phyloP scores from a whole-genome alignment of 306 rosid genomes.

The Luffa acutangula region DNA sequence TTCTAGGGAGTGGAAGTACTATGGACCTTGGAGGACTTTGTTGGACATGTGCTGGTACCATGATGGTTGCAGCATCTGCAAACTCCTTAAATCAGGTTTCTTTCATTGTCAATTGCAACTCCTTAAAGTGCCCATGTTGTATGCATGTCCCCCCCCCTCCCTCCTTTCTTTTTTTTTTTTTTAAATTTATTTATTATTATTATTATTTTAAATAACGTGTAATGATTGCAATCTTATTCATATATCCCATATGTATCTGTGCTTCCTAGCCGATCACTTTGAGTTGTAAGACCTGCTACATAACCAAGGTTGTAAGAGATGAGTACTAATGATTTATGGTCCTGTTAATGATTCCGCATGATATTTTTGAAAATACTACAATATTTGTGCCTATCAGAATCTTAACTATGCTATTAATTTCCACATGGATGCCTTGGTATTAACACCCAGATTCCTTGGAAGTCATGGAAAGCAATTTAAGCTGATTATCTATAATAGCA shows the following conservation, averaged over 20 bases:
- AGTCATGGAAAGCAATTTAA: neutral
- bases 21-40: constrained; percentile 57
- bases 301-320: neutral
- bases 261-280: neutral
- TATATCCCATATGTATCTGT: neutral
- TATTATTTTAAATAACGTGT: neutral
- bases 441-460: neutral
- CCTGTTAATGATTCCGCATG: neutral
- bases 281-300: neutral
- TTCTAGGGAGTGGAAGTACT: constrained; percentile 66
- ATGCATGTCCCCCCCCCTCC: neutral
- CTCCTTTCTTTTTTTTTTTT: too few relatives aligned
- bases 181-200: too few relatives aligned
- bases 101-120: constrained; percentile 1
- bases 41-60: constrained; percentile 85
- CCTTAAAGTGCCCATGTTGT: neutral
- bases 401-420: neutral
- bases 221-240: neutral
- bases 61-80: constrained; percentile 99
- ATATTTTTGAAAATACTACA: neutral
- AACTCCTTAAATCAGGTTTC: constrained; percentile 83
- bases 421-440: neutral
- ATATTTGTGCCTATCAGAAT: neutral
- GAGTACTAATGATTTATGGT: neutral
- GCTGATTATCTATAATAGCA: neutral